These are phyloP conservation scores for Tricholoma sp. DNA, from an alignment of 768 basidiomycete species.

Conservation along the genomic window DNA sequence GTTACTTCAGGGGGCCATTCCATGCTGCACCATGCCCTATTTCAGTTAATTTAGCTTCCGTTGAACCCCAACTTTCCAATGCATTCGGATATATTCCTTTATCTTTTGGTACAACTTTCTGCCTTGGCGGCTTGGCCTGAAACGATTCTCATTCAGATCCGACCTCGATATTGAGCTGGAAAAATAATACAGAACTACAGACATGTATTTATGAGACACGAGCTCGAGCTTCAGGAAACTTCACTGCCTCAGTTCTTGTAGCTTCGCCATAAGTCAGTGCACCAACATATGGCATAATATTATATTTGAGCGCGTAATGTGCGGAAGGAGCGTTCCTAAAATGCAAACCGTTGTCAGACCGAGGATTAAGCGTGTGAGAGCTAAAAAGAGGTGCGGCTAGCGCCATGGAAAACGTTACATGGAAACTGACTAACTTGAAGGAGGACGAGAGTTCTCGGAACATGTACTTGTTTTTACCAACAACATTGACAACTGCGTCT, in stretches of 20 bases:
- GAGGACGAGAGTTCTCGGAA: constrained; percentile 69
- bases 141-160: no score
- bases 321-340: constrained; percentile 59
- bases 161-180: no score
- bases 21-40: background rate
- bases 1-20: background rate
- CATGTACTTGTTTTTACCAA: constrained; percentile 76
- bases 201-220: constrained; percentile 28
- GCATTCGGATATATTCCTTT: background rate
- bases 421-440: constrained; percentile 57
- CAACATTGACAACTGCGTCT: constrained; percentile 62
- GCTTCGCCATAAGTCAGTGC: constrained; percentile 75
- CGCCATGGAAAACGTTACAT: background rate
- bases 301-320: constrained; percentile 76
- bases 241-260: constrained; percentile 32
- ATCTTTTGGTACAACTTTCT: background rate
- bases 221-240: constrained; percentile 35
- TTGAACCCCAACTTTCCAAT: background rate
- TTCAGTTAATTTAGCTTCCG: background rate
- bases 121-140: no score
- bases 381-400: background rate
- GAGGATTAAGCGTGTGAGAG: background rate
- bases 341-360: constrained; percentile 1
- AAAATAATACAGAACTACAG: background rate
- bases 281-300: constrained; percentile 89